Conservation (phyloP, 768 basidiomycete genomes). For the Glaciozyma martinii region DNA sequence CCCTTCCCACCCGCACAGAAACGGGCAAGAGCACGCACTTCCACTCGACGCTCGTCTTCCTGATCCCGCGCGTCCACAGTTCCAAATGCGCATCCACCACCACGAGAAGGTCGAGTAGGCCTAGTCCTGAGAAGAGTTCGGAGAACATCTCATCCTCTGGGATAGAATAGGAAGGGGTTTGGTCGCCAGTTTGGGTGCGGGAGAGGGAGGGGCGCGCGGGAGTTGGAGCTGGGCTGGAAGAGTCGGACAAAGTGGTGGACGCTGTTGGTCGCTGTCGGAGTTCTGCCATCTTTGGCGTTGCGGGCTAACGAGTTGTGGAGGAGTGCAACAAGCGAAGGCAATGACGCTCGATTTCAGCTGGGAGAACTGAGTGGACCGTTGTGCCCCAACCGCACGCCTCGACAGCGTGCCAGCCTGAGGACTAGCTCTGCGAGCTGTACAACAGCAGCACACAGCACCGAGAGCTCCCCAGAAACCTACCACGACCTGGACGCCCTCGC, state of each 20-base stretch:
- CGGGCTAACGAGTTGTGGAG: neutral
- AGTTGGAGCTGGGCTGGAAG: neutral
- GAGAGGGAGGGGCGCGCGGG: constrained; percentile 13
- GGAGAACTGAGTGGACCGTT: too few species aligned
- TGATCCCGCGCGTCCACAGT: constrained; percentile 22
- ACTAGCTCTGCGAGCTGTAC: too few species aligned
- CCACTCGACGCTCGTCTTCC: constrained; percentile 12
- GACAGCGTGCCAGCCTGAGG: too few species aligned
- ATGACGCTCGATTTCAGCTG: too few species aligned
- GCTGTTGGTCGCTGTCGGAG: neutral
- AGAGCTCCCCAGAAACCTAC: too few species aligned
- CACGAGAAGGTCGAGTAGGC: constrained; percentile 31
- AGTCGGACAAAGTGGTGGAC: neutral
- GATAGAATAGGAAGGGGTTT: neutral
- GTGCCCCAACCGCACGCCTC: too few species aligned
- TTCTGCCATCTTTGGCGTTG: neutral
- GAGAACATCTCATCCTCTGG: constrained; percentile 14
- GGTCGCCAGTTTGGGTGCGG: constrained; percentile 32
- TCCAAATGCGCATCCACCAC: constrained; percentile 32
- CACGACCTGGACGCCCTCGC: too few species aligned
- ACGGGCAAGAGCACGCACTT: neutral
- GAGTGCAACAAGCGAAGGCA: too few species aligned
- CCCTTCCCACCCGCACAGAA: neutral
- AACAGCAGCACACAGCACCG: too few species aligned
- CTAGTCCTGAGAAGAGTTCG: constrained; percentile 22